A percentile compares a stretch with the other conserved stretches of the same genome.
phyloP scores from a whole-genome alignment of 2,329 filamentous ascomycete genomes.

The Paecilomyces dactylethromorphus region DNA sequence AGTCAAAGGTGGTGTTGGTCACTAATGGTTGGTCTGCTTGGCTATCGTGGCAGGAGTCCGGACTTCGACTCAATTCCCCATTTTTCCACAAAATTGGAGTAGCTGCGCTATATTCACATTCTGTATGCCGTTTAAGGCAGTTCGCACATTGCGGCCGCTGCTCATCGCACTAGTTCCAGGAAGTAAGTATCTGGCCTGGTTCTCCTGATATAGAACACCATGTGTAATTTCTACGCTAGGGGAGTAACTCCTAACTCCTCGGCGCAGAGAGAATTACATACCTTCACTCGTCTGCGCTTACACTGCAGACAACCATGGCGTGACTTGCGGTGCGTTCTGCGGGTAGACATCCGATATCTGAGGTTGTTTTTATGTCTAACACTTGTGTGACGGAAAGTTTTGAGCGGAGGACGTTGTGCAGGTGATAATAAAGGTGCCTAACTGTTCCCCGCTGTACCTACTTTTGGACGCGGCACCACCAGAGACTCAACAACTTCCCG shows the following conservation, averaged over 20 bases:
- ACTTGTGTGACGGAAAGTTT: not conserved
- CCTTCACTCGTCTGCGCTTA: slow-evolving; percentile 18
- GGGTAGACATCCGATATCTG: slow-evolving; percentile 11
- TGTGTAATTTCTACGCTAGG: not conserved
- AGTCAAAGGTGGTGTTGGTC: slow-evolving; percentile 8
- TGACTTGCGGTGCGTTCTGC: slow-evolving; percentile 19
- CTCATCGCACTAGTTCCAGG: slow-evolving; percentile 17
- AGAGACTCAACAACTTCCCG: not conserved
- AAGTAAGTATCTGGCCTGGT: not conserved
- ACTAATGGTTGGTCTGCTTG: not conserved
- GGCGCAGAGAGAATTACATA: slow-evolving; percentile 1
- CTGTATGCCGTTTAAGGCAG: slow-evolving; percentile 15
- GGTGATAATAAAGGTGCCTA: not conserved
- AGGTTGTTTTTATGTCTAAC: not conserved
- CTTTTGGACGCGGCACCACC: not conserved
- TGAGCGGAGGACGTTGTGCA: not conserved
- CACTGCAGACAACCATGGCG: slow-evolving; percentile 21
- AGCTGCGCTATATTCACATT: slow-evolving; percentile 12
- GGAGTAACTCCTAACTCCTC: not conserved
- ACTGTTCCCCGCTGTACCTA: not conserved
- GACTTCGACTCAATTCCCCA: not conserved
- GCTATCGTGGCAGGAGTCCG: not conserved
- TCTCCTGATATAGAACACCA: not conserved
- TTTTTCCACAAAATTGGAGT: slow-evolving; percentile 1
- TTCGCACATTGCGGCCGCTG: slow-evolving; percentile 16